Base-by-base conservation (phyloP, 176 grass and related monocot species). In the Tillandsia fasciculata region DNA sequence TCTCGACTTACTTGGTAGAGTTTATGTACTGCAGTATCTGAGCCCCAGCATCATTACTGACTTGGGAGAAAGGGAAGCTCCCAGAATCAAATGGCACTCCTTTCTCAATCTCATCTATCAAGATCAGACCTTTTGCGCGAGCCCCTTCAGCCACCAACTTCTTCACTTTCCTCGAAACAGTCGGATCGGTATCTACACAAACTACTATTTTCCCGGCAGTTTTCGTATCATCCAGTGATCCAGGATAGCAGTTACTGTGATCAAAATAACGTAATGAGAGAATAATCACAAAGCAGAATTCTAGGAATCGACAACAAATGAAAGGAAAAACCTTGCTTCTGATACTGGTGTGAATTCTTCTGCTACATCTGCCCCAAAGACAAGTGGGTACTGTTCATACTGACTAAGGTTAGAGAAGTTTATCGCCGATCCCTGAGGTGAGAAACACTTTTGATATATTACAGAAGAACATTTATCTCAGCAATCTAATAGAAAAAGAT, bases 21-120 rank as follows among this genome's bases (percentile, higher is more conserved):
- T 90, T 90, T n/a, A 92, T 85, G 82, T 97, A 97, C 14, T 80
- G 67, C 47, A 97, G 83, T 72, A 97, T 90, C 84, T 87, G 86
- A 27, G 77, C 83, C 67, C 89, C 89, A 24, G 64, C 82, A 79
- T 97, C 89, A 56, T 26, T 85, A 66, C 82, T 82, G 12, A 97
- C 74, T 50, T 97, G 80, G 10, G 89, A 87, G 51, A 97, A 81
- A 15, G 94, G 74, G 76, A 92, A 97, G 53, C 81, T 87, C 58
- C 82, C 86, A 33, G 94, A 67, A 75, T 82, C 89, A 66, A 92
- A 92, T 12, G 94, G 89, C 63, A 85, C 76, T 17, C 58, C 71
- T 86, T 78, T 92, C 50, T 80, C 74, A 52, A 18, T 26, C 28
- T 97, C 89, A 69, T 87, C 84, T 51, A 97, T 80, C 71, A 97